Base-by-base conservation (phyloP, 1,284 basidiomycete genomes). In the Ustilago hordei region DNA sequence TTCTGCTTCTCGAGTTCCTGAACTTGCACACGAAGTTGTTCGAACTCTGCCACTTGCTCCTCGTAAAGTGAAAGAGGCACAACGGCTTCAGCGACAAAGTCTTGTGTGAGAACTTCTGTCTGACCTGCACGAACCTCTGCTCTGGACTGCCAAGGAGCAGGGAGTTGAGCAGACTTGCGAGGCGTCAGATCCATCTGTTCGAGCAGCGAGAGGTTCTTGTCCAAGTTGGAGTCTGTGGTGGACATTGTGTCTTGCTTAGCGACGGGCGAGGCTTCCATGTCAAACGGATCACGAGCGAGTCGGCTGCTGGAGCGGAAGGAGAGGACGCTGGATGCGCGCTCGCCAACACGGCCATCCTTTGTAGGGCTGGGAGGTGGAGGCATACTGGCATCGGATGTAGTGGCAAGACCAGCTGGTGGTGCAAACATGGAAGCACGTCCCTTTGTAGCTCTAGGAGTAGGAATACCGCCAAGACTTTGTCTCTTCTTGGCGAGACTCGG, bases 131-230 rank as follows among this genome's bases (percentile, higher is more conserved):
- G 75, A 19, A 67, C 68, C 13, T 75, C 79, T 55, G 69, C 68
- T 35, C 77, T 55, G 48, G 78, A 73, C 43, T 78, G 66, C 12
- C 62, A 64, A 5, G 71, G 66, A 28, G 61, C 59, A 43, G 67
- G 64, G n/a, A 72, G 64, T 17, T 72, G 58, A 15, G 79, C 69
- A 15, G 78, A 71, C 50, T 75, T 78, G 62, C 64, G 65, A 13
- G 77, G 74, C 0, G 70, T 72, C 28, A 79, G 78, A 36, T 81
- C 75, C 69, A 83, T 78, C 59, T 81, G 69, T 47, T 81, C 79
- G 28, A 71, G 62, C 34, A 80, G 64, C 23, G 43, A 89, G 80
- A 23, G 89, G 88, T 19, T 89, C 83, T 72, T 91, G 88, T 55
- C 87, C 84, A 89, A 64, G 60, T 65, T 76, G 3, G 60, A 63